Evolutionary conservation across 345 rosid genomes (phyloP).

Genomic region (Luvunga scandens): DNA sequence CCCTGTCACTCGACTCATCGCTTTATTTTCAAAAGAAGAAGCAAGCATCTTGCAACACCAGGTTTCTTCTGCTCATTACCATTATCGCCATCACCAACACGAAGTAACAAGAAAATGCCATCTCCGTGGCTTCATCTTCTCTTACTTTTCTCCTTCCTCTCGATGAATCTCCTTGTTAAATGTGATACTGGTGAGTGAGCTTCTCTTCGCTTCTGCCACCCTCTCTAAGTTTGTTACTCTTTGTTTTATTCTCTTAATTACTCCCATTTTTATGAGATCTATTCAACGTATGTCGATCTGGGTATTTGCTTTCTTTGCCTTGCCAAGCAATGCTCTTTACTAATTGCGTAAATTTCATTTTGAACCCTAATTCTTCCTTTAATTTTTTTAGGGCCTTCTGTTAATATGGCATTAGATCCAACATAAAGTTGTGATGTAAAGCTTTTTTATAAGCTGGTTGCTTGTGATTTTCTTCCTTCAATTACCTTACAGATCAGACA

Average conservation of each 20-base stretch:
- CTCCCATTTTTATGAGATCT: conserved; percentile 18
- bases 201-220: not conserved
- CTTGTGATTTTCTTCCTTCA: not conserved
- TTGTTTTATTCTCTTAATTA: not conserved
- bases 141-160: conserved; percentile 35
- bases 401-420: not conserved
- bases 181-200: conserved; percentile 34
- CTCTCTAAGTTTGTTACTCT: not conserved
- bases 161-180: conserved; percentile 30
- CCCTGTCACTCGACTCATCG: not conserved
- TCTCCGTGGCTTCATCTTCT: conserved; percentile 32
- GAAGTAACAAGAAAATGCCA: conserved; percentile 38
- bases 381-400: not conserved
- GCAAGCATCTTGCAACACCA: not conserved
- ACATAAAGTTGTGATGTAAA: not conserved
- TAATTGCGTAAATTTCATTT: not conserved
- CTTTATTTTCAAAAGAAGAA: not conserved
- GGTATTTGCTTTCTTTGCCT: not conserved
- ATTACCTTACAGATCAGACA: not conserved
- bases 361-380: not conserved
- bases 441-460: not conserved
- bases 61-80: not conserved
- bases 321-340: not conserved
- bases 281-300: conserved; percentile 12
- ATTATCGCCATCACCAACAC: not conserved